phyloP scores from a whole-genome alignment of 1,139 yeast species.

The Protomyces lactucae-debilis region DNA sequence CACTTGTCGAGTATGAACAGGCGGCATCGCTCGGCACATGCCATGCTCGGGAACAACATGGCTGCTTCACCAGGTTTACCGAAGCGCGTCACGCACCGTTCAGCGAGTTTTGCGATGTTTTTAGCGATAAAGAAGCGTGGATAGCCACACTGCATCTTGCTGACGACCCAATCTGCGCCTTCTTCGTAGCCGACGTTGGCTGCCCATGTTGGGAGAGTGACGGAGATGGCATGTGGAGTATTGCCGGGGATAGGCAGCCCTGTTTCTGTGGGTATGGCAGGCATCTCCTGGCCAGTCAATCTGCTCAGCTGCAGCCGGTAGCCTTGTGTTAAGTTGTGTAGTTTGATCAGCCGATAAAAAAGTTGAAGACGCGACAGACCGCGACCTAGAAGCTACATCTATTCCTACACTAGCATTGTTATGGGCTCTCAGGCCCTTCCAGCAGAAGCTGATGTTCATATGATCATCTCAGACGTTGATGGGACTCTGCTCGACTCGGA shows the following conservation, averaged over 20 bases:
- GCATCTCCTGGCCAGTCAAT: neutral
- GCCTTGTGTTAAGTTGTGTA: too few species aligned
- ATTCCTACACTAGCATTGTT: neutral
- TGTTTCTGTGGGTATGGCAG: constrained; percentile 35
- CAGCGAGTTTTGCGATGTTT: constrained; percentile 26
- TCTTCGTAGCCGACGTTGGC: constrained; percentile 90
- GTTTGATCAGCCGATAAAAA: too few species aligned
- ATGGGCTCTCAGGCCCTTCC: neutral
- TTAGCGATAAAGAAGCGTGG: constrained; percentile 45
- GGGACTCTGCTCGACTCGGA: constrained; percentile 28
- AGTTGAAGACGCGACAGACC: too few species aligned
- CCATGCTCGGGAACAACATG: constrained; percentile 71
- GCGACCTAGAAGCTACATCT: too few species aligned
- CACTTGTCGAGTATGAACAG: constrained; percentile 46
- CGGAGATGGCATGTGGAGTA: constrained; percentile 88
- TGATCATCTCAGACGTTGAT: constrained; percentile 28
- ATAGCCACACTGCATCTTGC: constrained; percentile 77
- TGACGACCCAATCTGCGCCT: constrained; percentile 78
- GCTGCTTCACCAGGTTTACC: constrained; percentile 72
- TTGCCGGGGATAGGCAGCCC: constrained; percentile 86
- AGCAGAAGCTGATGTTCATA: constrained; percentile 3
- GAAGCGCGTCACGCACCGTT: constrained; percentile 47
- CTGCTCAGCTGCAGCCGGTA: neutral
- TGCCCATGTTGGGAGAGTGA: constrained; percentile 89
- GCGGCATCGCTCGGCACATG: constrained; percentile 78